Conservation (phyloP, 345 rosid species). For the Physaria fendleri region DNA sequence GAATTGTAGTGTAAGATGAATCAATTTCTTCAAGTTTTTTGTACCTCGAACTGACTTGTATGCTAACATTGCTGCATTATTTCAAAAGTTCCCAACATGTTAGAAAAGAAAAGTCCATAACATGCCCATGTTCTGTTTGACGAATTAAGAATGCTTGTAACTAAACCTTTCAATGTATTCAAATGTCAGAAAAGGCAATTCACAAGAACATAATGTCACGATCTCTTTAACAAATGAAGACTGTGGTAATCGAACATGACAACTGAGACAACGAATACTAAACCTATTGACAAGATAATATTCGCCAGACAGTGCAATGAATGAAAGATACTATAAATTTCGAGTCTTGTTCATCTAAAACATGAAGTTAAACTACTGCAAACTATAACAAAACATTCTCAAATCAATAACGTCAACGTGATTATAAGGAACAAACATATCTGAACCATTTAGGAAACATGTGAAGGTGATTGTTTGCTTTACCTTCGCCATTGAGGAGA, state of each 20-base stretch:
- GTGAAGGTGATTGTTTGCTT: not conserved
- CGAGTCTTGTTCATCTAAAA: too few relatives aligned
- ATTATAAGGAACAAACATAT: not conserved
- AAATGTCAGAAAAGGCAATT: too few relatives aligned
- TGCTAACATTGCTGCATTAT: conserved; percentile 65
- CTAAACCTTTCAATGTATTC: too few relatives aligned
- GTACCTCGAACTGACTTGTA: conserved; percentile 86
- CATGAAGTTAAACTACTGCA: too few relatives aligned
- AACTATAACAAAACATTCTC: not conserved
- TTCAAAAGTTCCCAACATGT: not conserved
- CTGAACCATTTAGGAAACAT: not conserved
- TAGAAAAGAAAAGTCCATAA: not conserved
- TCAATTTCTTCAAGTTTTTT: conserved; percentile 66
- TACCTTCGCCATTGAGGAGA: conserved; percentile 82
- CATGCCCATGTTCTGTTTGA: too few relatives aligned
- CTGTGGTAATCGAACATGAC: too few relatives aligned
- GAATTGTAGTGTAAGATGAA: conserved; percentile 69
- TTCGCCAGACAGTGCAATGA: not conserved
- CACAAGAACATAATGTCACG: too few relatives aligned
- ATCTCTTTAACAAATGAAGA: too few relatives aligned
- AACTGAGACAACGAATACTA: too few relatives aligned
- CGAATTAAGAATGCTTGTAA: too few relatives aligned
- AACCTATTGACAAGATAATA: not conserved
- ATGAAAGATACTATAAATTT: not conserved
- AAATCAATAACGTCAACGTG: not conserved